Evolutionary conservation across 2,329 filamentous ascomycete species (phyloP).

Genomic region (Chaetomium globosum): DNA sequence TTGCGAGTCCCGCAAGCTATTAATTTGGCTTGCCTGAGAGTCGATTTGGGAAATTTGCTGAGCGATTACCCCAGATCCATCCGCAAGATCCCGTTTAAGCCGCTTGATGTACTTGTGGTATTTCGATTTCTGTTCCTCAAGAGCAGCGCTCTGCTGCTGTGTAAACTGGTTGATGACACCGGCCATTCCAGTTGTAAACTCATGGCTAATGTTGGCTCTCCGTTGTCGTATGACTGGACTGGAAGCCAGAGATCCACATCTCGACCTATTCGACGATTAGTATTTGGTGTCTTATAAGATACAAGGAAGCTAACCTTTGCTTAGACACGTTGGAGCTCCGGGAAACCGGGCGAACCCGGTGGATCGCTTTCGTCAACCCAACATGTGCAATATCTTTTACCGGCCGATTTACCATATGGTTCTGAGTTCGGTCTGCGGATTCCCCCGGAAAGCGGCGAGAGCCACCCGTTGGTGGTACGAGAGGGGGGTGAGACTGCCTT

Average conservation of each 20-base stretch:
- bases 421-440: background rate
- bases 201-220: conserved; percentile 28
- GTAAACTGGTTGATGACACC: conserved; percentile 33
- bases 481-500: background rate
- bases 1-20: conserved; percentile 25
- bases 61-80: conserved; percentile 8
- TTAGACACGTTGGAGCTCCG: conserved; percentile 31
- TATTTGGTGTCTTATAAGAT: background rate
- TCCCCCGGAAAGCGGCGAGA: background rate
- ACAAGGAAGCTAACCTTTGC: conserved; percentile 10
- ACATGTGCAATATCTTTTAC: conserved; percentile 4
- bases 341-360: conserved; percentile 25
- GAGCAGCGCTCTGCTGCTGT: conserved; percentile 27
- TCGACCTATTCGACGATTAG: conserved; percentile 17
- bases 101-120: conserved; percentile 33
- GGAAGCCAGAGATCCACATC: conserved; percentile 21
- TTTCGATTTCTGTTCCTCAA: conserved; percentile 26
- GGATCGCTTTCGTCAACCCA: background rate
- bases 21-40: conserved; percentile 27
- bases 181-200: conserved; percentile 32
- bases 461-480: background rate
- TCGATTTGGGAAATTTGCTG: conserved; percentile 18
- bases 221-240: conserved; percentile 26
- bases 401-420: conserved; percentile 18
- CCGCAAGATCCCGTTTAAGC: conserved; percentile 25